Percentiles rank a stretch among this genome's conserved stretches.
phyloP scores from a whole-genome alignment of 1,284 basidiomycete genomes.

The Volvariella surrecta region DNA sequence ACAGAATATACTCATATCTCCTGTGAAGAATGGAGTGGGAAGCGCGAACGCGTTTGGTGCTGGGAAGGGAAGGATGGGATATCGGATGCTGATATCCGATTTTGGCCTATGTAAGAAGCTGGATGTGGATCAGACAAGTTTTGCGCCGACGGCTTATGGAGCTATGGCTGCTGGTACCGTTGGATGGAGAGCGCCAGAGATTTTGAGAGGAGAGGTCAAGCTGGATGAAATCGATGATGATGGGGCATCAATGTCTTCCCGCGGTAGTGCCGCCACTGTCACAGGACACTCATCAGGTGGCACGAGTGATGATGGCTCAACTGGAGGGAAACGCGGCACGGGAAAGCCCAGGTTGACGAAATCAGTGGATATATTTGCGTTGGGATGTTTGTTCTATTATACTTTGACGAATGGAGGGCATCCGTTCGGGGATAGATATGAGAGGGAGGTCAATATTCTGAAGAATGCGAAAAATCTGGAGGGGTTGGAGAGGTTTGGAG shows the following conservation, averaged over 20 bases:
- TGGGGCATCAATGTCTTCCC: slow-evolving; percentile 57
- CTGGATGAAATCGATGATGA: slow-evolving; percentile 66
- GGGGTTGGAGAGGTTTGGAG: slow-evolving; percentile 73
- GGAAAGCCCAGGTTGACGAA: slow-evolving; percentile 71
- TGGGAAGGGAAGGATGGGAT: slow-evolving; percentile 34
- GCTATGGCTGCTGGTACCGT: slow-evolving; percentile 86
- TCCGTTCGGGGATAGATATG: slow-evolving; percentile 87
- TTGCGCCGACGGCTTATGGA: slow-evolving; percentile 73
- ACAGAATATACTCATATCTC: slow-evolving; percentile 93
- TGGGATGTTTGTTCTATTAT: slow-evolving; percentile 92
- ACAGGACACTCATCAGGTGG: slow-evolving; percentile 24
- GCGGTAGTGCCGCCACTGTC: slow-evolving; percentile 49
- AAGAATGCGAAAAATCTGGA: slow-evolving; percentile 68
- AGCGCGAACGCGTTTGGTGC: slow-evolving; percentile 9
- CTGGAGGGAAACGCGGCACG: slow-evolving; percentile 18
- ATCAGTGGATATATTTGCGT: slow-evolving; percentile 89
- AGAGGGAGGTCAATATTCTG: slow-evolving; percentile 87
- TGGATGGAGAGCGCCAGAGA: slow-evolving; percentile 94
- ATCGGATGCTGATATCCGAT: slow-evolving; percentile 91
- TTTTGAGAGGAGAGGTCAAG: slow-evolving; percentile 84
- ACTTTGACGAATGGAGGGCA: slow-evolving; percentile 82
- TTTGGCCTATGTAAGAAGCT: slow-evolving; percentile 92
- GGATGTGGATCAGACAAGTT: slow-evolving; percentile 90
- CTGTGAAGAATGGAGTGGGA: slow-evolving; percentile 38
- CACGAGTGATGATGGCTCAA: slow-evolving; percentile 14